Evolutionary conservation across 2,329 filamentous ascomycete species (phyloP).

Genomic region (Fusarium poae): DNA sequence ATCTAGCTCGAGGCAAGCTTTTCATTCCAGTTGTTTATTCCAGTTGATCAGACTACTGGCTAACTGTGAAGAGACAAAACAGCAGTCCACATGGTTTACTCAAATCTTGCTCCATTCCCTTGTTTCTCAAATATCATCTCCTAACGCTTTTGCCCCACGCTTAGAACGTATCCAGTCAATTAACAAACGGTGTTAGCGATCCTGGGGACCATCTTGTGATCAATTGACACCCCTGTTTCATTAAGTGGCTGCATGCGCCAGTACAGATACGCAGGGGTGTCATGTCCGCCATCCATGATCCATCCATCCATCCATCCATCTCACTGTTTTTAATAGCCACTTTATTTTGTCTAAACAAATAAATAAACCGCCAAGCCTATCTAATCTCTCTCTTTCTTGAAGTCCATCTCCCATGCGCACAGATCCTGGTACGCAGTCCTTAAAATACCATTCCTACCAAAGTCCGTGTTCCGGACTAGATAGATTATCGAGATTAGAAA

Average conservation of each 20-base stretch:
- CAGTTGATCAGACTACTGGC: background rate
- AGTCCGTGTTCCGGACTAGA: slow-evolving; percentile 35
- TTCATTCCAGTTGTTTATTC: slow-evolving; percentile 16
- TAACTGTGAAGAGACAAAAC: background rate
- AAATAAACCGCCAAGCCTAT: slow-evolving; percentile 46
- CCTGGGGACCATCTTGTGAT: slow-evolving; percentile 43
- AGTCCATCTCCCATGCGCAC: slow-evolving; percentile 39
- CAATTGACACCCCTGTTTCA: slow-evolving; percentile 48
- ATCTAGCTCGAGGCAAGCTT: slow-evolving; percentile 7
- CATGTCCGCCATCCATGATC: slow-evolving; percentile 47
- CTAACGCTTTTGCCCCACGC: slow-evolving; percentile 32
- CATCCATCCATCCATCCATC: slow-evolving; percentile 45
- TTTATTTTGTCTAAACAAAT: slow-evolving; percentile 31
- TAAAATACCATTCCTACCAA: slow-evolving; percentile 30
- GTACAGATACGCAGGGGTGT: slow-evolving; percentile 45
- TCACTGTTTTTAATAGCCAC: slow-evolving; percentile 35
- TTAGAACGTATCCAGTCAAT: slow-evolving; percentile 26
- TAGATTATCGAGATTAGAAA: slow-evolving; percentile 26
- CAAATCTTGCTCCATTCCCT: slow-evolving; percentile 32
- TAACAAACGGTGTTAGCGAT: slow-evolving; percentile 46
- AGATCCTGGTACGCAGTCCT: slow-evolving; percentile 35
- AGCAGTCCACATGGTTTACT: slow-evolving; percentile 4
- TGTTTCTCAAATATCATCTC: slow-evolving; percentile 13
- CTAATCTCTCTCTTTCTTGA: slow-evolving; percentile 20
- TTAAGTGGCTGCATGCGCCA: slow-evolving; percentile 52